These are phyloP conservation scores for Daldinia decipiens DNA, from an alignment of 495 filamentous ascomycete species.

Conservation along the genomic window DNA sequence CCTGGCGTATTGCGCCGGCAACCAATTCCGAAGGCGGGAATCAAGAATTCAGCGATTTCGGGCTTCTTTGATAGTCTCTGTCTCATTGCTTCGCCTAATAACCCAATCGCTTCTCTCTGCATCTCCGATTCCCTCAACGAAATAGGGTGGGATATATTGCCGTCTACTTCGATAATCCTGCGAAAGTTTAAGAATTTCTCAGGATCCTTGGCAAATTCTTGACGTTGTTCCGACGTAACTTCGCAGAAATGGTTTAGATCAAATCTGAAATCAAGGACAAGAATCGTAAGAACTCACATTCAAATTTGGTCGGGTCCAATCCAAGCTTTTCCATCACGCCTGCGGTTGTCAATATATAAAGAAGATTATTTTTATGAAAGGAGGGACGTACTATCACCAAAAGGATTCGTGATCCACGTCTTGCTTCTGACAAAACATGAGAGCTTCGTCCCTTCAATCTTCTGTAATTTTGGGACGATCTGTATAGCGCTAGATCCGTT, in stretches of 20 bases:
- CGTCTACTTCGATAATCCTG: conserved; percentile 54
- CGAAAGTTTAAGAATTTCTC: conserved; percentile 50
- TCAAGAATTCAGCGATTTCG: conserved; percentile 50
- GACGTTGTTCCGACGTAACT: conserved; percentile 53
- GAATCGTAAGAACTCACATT: conserved; percentile 46
- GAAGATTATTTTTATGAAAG: conserved; percentile 6
- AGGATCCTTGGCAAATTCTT: conserved; percentile 47
- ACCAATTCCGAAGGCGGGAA: conserved; percentile 71
- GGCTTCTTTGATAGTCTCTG: conserved; percentile 48
- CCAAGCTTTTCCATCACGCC: conserved; percentile 53
- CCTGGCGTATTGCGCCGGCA: conserved; percentile 79
- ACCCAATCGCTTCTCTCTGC: conserved; percentile 41
- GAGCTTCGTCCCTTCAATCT: conserved; percentile 61
- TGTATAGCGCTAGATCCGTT: conserved; percentile 76
- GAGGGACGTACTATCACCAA: conserved; percentile 50
- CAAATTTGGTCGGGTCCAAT: conserved; percentile 48
- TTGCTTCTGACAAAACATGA: conserved; percentile 75
- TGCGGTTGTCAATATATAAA: conserved; percentile 24
- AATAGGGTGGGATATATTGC: conserved; percentile 52
- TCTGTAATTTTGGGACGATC: conserved; percentile 72
- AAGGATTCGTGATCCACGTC: conserved; percentile 67
- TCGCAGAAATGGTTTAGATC: not conserved
- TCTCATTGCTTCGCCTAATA: conserved; percentile 49
- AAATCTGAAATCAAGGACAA: not conserved
- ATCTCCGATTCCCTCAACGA: conserved; percentile 49